Conservation (phyloP, 176 grass and related monocot species). For the Melocanna baccifera region DNA sequence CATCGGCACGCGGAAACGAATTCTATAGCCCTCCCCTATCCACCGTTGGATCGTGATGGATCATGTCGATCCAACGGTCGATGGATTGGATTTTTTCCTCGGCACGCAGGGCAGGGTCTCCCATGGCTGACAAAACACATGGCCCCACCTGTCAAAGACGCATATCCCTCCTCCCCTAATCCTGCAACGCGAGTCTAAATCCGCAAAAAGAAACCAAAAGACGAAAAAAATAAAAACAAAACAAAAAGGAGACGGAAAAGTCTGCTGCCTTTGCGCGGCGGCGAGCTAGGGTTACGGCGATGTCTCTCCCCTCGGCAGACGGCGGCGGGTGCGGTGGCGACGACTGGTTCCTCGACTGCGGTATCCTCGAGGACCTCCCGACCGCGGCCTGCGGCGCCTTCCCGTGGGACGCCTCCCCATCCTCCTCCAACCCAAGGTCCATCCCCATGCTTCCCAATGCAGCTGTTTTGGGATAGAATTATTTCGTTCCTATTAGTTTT, state of each 20-base stretch:
- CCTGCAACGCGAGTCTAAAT: not conserved
- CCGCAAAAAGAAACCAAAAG: not conserved
- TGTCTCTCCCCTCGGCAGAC: conserved; percentile 39
- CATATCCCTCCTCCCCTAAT: not conserved
- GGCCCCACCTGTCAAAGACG: not conserved
- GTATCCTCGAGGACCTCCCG: conserved; percentile 57
- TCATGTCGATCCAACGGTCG: too few relatives aligned
- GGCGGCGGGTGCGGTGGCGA: conserved; percentile 23
- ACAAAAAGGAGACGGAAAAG: not conserved
- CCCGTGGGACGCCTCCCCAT: conserved; percentile 45
- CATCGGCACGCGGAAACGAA: too few relatives aligned
- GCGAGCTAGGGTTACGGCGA: conserved; percentile 26
- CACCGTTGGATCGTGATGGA: too few relatives aligned
- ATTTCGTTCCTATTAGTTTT: not conserved
- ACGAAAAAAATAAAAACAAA: not conserved
- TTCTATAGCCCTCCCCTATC: too few relatives aligned
- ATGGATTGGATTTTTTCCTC: too few relatives aligned
- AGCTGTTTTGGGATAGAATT: not conserved
- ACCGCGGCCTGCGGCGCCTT: conserved; percentile 41
- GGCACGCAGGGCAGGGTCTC: too few relatives aligned
- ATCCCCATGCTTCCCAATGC: not conserved
- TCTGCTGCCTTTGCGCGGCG: conserved; percentile 21
- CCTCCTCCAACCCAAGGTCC: conserved; percentile 50
- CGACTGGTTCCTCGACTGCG: conserved; percentile 55
- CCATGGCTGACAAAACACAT: too few relatives aligned